Conservation (phyloP, 768 basidiomycete genomes). For the Termitomyces bulborhizus region DNA sequence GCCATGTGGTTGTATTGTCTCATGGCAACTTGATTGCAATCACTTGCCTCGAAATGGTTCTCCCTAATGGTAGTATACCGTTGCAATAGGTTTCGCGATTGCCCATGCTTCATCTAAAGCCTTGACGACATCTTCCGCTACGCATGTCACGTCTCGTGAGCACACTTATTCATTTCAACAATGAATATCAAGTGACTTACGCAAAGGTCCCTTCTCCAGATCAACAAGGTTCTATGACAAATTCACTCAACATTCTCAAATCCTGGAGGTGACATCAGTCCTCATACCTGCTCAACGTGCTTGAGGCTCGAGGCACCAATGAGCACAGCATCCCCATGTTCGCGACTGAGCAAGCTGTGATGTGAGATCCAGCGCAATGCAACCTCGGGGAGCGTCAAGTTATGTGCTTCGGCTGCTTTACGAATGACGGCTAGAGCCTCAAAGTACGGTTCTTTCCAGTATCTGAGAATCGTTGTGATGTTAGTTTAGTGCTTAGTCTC, state of each 20-base stretch:
- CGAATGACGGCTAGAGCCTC: conserved; percentile 15
- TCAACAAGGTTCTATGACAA: conserved; percentile 18
- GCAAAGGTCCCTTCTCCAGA: conserved; percentile 20
- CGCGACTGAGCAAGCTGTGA: conserved; percentile 31
- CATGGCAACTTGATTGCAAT: too few relatives aligned
- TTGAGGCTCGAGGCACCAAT: conserved; percentile 36
- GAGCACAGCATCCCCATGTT: conserved; percentile 30
- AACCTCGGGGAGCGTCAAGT: conserved; percentile 34
- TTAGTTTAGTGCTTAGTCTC: background rate
- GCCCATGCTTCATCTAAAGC: conserved; percentile 12
- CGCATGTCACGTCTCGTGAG: background rate
- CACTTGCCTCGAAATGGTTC: too few relatives aligned
- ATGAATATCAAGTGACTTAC: conserved; percentile 2
- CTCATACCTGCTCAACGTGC: conserved; percentile 31
- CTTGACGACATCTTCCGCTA: conserved; percentile 7
- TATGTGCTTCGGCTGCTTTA: conserved; percentile 19
- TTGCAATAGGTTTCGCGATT: conserved; percentile 6
- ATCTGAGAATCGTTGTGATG: conserved; percentile 6
- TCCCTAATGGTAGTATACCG: conserved; percentile 1
- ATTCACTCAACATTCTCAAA: background rate
- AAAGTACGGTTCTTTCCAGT: conserved; percentile 22
- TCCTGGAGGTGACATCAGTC: background rate
- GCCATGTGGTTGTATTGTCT: too few relatives aligned
- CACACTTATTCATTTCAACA: background rate
- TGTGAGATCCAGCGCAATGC: conserved; percentile 42